Percentiles rank a stretch among this genome's conserved stretches.
Conservation (phyloP, 1,284 basidiomycete species). For the Sporisorium reilianum region DNA sequence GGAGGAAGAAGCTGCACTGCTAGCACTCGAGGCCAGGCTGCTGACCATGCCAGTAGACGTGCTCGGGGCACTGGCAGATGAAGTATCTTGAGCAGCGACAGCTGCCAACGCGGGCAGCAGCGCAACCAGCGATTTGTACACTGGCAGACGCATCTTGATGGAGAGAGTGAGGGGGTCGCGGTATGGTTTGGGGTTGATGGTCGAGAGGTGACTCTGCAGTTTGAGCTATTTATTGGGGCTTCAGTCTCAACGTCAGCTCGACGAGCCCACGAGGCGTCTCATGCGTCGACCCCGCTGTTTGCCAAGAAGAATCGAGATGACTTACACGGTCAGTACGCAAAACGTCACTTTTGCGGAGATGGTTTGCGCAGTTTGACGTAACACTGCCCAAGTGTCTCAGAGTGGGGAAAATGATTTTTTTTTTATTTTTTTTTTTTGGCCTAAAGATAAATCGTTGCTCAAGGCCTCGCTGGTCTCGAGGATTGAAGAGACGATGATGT, state of each 20-base stretch:
- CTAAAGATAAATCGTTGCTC: too few species aligned
- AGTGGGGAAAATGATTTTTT: neutral
- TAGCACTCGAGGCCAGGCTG: conserved; percentile 9
- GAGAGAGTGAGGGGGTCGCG: neutral
- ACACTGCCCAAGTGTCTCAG: neutral
- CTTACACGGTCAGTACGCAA: neutral
- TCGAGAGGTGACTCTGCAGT: neutral
- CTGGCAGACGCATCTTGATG: conserved; percentile 32
- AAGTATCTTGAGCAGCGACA: conserved; percentile 32
- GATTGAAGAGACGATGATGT: too few species aligned
- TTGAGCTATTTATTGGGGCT: neutral
- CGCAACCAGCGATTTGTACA: conserved; percentile 25
- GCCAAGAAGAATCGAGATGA: neutral
- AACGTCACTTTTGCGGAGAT: conserved; percentile 1
- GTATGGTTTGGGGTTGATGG: neutral
- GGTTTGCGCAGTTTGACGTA: neutral
- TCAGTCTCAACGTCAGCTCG: too few species aligned
- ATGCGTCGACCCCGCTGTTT: too few species aligned
- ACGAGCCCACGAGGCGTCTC: too few species aligned
- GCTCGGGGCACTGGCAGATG: conserved; percentile 5
- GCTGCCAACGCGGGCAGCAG: conserved; percentile 37
- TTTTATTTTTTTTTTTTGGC: neutral
- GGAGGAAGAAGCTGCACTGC: conserved; percentile 26
- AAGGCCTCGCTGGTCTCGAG: too few species aligned
- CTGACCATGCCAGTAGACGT: conserved; percentile 5